phyloP scores from a whole-genome alignment of 148 eudicot species.

The Vaccinium macrocarpon region DNA sequence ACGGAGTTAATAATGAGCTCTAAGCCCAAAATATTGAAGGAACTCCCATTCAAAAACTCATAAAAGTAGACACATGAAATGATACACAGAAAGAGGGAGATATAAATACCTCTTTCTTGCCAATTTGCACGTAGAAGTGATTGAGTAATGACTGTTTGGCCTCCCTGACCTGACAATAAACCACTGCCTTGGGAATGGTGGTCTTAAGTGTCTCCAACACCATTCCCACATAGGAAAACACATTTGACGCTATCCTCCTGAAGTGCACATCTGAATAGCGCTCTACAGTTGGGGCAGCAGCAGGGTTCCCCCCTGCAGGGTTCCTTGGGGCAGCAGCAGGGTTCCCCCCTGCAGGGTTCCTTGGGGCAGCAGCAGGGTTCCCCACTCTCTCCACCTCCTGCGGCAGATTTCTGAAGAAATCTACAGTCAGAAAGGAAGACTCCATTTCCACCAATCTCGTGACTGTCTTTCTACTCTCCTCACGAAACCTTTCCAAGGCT shows the following conservation, averaged over 20 bases:
- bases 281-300: conserved; percentile 33
- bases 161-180: conserved; percentile 76
- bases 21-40: background rate
- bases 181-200: conserved; percentile 77
- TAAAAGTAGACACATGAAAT: background rate
- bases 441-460: conserved; percentile 62
- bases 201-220: conserved; percentile 61
- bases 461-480: conserved; percentile 55
- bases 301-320: conserved; percentile 35
- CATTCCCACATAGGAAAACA: conserved; percentile 64
- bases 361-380: conserved; percentile 28
- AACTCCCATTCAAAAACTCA: conserved; percentile 1
- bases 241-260: conserved; percentile 63
- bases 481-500: conserved; percentile 59
- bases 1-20: background rate
- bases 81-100: background rate
- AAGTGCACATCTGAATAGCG: conserved; percentile 50
- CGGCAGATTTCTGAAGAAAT: conserved; percentile 59
- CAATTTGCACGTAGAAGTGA: conserved; percentile 63
- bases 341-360: conserved; percentile 27
- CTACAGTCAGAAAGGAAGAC: conserved; percentile 56
- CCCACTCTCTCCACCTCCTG: conserved; percentile 51
- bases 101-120: conserved; percentile 61
- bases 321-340: conserved; percentile 29
- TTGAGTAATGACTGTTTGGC: conserved; percentile 67